Evolutionary conservation across 345 rosid species (phyloP).

Genomic region (Microcos paniculata): DNA sequence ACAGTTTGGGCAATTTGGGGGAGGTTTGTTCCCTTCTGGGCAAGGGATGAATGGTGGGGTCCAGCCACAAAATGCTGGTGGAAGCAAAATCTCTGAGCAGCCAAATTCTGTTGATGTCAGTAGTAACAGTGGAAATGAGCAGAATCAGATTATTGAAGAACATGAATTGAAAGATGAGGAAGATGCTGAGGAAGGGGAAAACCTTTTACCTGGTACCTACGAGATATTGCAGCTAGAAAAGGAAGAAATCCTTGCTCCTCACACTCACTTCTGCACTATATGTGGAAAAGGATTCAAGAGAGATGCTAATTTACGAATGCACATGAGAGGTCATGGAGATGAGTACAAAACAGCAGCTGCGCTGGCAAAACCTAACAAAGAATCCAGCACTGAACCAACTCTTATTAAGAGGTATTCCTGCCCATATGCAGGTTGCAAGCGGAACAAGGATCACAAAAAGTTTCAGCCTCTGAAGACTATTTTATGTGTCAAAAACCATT

Average conservation of each 20-base stretch:
- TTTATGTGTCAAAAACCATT: conserved; percentile 91
- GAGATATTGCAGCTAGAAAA: conserved; percentile 92
- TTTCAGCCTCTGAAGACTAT: conserved; percentile 95
- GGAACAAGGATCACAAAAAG: conserved; percentile 95
- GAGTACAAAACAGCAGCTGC: conserved; percentile 96
- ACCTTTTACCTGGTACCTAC: conserved; percentile 88
- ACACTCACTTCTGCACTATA: conserved; percentile 90
- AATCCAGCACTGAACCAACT: conserved; percentile 57
- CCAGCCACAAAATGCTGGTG: conserved; percentile 41
- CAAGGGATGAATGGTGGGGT: conserved; percentile 35
- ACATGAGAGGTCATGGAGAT: conserved; percentile 99
- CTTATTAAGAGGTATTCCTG: conserved; percentile 91
- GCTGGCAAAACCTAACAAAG: conserved; percentile 85
- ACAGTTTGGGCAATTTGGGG: conserved; percentile 53
- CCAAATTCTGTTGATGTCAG: conserved; percentile 7
- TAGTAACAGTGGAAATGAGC: conserved; percentile 29
- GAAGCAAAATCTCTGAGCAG: conserved; percentile 32
- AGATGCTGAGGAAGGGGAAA: conserved; percentile 89
- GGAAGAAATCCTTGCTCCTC: conserved; percentile 98
- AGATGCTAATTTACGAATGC: conserved; percentile 96
- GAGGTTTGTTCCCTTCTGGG: conserved; percentile 43
- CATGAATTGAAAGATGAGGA: conserved; percentile 90
- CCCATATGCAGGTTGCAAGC: conserved; percentile 89
- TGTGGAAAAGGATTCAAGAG: conserved; percentile 99
- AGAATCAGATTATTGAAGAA: conserved; percentile 51